phyloP scores from a whole-genome alignment of 179 eudicot genomes.

The Beta lomatogona region DNA sequence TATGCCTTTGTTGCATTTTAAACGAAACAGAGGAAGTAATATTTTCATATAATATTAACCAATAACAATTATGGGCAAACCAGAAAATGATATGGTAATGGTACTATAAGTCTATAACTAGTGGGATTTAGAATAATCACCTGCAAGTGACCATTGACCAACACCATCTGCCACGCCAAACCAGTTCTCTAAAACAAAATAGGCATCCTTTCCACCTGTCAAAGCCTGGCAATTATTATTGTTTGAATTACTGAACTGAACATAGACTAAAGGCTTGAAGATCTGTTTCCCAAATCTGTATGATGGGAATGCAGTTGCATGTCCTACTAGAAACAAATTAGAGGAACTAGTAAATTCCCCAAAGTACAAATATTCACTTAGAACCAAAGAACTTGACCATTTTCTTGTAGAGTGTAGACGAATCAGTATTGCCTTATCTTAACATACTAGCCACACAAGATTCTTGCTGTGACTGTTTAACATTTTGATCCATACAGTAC shows the following conservation, averaged over 20 bases:
- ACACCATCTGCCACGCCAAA: conserved; percentile 91
- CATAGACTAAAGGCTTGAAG: conserved; percentile 11
- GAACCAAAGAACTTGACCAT: neutral
- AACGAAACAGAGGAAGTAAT: too few relatives aligned
- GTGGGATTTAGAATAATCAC: conserved; percentile 34
- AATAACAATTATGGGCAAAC: neutral
- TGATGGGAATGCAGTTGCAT: neutral
- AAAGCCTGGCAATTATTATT: conserved; percentile 88
- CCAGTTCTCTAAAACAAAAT: conserved; percentile 62
- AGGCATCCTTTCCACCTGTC: conserved; percentile 92
- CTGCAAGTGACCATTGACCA: conserved; percentile 77
- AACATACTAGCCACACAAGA: neutral
- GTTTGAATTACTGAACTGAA: conserved; percentile 55
- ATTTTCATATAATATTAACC: neutral
- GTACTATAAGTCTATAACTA: conserved; percentile 10
- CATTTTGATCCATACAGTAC: conserved; percentile 33
- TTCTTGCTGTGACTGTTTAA: neutral
- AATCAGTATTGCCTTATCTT: neutral
- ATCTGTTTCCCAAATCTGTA: neutral
- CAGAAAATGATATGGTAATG: conserved; percentile 3
- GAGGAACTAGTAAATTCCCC: neutral
- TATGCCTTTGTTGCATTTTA: too few relatives aligned
- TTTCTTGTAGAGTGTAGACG: conserved; percentile 2
- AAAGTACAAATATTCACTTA: neutral
- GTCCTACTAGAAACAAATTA: neutral